Percentiles rank a stretch among this genome's conserved stretches.
phyloP scores from a whole-genome alignment of 2,329 filamentous ascomycete species.

The Albophoma yamanashiensis region DNA sequence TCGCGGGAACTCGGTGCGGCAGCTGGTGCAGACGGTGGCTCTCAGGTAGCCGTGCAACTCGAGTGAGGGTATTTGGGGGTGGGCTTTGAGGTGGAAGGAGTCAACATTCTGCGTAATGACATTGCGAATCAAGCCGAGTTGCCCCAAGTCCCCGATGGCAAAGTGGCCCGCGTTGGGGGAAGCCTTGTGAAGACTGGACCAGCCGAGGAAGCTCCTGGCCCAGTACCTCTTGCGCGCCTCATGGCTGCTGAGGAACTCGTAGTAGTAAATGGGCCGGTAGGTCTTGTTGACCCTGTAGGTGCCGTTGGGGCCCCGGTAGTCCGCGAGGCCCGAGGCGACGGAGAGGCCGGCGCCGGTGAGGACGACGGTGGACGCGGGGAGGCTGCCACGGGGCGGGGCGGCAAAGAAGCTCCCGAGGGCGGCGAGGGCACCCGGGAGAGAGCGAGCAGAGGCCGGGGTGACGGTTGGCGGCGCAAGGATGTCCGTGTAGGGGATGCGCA shows the following conservation, averaged over 20 bases:
- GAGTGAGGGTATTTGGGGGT: constrained; percentile 63
- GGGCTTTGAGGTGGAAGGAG: constrained; percentile 74
- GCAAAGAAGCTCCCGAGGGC: constrained; percentile 71
- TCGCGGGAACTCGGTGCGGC: constrained; percentile 60
- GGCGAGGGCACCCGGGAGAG: constrained; percentile 60
- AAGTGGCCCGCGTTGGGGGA: constrained; percentile 69
- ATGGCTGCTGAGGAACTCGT: constrained; percentile 76
- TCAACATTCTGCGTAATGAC: constrained; percentile 97
- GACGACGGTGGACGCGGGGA: constrained; percentile 36
- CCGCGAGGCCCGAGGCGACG: constrained; percentile 82
- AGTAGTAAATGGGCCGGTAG: constrained; percentile 85
- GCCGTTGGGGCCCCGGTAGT: constrained; percentile 82
- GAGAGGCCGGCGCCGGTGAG: constrained; percentile 83
- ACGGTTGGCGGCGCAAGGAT: constrained; percentile 66
- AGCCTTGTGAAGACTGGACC: constrained; percentile 72
- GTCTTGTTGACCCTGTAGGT: constrained; percentile 88
- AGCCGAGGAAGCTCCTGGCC: constrained; percentile 89
- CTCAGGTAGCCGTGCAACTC: constrained; percentile 90
- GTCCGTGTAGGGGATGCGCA: constrained; percentile 86
- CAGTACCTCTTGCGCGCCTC: constrained; percentile 88
- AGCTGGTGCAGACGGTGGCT: constrained; percentile 70
- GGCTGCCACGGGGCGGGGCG: constrained; percentile 39
- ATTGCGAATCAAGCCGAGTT: constrained; percentile 59
- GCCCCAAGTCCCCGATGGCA: constrained; percentile 62
- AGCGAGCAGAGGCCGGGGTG: constrained; percentile 61